Base-by-base conservation (phyloP, 2,329 filamentous ascomycete species). In the Dendrostoma leiphaemia region DNA sequence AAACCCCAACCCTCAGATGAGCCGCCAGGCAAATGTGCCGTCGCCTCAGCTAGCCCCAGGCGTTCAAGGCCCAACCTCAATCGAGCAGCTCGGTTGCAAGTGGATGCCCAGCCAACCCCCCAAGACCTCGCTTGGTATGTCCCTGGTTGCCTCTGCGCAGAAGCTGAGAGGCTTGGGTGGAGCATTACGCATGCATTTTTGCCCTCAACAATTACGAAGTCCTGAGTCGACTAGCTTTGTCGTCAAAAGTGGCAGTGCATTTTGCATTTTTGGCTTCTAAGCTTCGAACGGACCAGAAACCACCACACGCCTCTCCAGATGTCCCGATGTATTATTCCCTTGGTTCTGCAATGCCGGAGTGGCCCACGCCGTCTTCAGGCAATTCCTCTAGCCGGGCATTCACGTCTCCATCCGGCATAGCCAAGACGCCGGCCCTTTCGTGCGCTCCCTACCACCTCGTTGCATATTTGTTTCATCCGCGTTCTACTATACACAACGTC, bases 391-490 rank as follows among this genome's bases (percentile, higher is more conserved):
- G 12, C 17, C 17, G 23, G n/a, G 29, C 31, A 35, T 26, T 35
- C 19, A 35, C 13, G 4, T 28, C 24, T 26, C 17, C 9, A 15
- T 48, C 34, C 32, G 32, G 46, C 26, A 38, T 38, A 24, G 45
- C 32, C 45, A 26, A n/a, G 21, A 6, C 19, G 31, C 24, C 17
- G 19, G 4, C n/a, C n/a, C 19, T 37, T 47, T n/a, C 21, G 23
- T 17, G 28, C 17, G 28, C 32, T 21, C 24, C 46, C 17, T 37
- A 6, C 17, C 32, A 34, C 6, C 21, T 31, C 46, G 46, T 48
- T 48, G 46, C 46, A 48, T 48, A n/a, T 40, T 48, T 40, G 46
- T 48, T 48, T 48, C 46, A 48, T 48, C 46, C 8, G 26, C 15
- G 46, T 48, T 26, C 34, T 38, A 48, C 35, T 17, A 29, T 24